phyloP scores from a whole-genome alignment of 495 filamentous ascomycete genomes.

The Oleoguttula mirabilis region DNA sequence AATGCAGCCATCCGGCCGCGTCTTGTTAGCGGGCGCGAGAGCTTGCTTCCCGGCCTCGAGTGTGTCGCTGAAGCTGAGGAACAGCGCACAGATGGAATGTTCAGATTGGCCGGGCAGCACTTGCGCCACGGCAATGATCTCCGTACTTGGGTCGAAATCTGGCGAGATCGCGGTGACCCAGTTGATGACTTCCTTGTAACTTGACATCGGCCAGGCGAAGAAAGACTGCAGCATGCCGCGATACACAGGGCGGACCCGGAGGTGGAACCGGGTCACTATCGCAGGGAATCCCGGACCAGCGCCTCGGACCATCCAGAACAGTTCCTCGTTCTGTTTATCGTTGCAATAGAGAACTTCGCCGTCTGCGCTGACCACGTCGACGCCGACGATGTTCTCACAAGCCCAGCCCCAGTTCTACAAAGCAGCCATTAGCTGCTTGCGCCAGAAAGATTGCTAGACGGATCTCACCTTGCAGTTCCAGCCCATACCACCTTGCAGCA shows the following conservation, averaged over 20 bases:
- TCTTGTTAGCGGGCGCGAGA: background rate
- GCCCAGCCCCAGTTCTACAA: slow-evolving; percentile 44
- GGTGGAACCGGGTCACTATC: slow-evolving; percentile 38
- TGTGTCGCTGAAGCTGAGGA: slow-evolving; percentile 33
- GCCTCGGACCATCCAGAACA: slow-evolving; percentile 41
- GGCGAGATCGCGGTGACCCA: background rate
- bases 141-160: background rate
- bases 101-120: slow-evolving; percentile 24
- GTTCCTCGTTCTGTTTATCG: slow-evolving; percentile 33
- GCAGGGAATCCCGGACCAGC: slow-evolving; percentile 35
- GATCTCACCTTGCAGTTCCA: slow-evolving; percentile 44
- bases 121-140: slow-evolving; percentile 31
- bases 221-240: slow-evolving; percentile 21
- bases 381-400: slow-evolving; percentile 35
- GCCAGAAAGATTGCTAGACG: too few relatives aligned
- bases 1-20: background rate
- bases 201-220: background rate
- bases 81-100: slow-evolving; percentile 30
- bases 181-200: background rate
- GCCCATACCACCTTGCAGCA: slow-evolving; percentile 45
- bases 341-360: slow-evolving; percentile 33
- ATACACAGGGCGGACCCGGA: slow-evolving; percentile 25
- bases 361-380: slow-evolving; percentile 40
- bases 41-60: background rate
- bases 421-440: too few relatives aligned